phyloP scores from a whole-genome alignment of 2,329 filamentous ascomycete species.

The Scedosporium boydii region DNA sequence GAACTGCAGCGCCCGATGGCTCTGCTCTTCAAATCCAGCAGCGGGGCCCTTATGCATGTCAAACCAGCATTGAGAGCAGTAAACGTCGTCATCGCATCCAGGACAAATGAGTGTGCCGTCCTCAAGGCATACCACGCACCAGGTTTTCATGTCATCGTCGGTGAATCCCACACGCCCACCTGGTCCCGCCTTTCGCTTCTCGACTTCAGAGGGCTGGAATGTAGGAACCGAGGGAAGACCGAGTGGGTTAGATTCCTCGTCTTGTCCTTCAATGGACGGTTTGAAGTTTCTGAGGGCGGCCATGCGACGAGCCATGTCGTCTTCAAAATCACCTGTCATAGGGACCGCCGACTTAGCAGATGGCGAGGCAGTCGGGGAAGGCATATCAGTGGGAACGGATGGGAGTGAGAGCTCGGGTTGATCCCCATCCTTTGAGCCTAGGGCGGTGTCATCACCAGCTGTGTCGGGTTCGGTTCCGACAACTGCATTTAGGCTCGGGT shows the following conservation, averaged over 20 bases:
- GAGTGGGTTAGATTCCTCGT: constrained; percentile 22
- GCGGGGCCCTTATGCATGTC: constrained; percentile 66
- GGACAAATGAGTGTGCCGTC: constrained; percentile 65
- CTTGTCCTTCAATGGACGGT: constrained; percentile 12
- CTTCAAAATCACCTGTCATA: constrained; percentile 25
- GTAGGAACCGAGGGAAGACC: constrained; percentile 40
- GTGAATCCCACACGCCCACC: constrained; percentile 29
- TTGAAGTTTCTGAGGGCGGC: constrained; percentile 36
- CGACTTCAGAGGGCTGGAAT: constrained; percentile 33
- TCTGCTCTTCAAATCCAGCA: constrained; percentile 60
- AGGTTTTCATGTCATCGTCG: constrained; percentile 64
- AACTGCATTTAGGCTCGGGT: not conserved
- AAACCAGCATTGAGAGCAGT: constrained; percentile 70
- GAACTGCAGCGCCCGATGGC: constrained; percentile 58
- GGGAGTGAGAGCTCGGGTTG: constrained; percentile 32
- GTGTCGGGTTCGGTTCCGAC: not conserved
- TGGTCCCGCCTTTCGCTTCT: constrained; percentile 14
- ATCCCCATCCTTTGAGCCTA: constrained; percentile 9
- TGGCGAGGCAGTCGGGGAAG: constrained; percentile 12
- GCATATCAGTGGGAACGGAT: constrained; percentile 33
- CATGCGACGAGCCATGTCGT: constrained; percentile 41
- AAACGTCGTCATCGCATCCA: constrained; percentile 63
- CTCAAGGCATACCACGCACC: constrained; percentile 77
- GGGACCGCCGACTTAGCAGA: constrained; percentile 6
- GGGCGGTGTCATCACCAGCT: constrained; percentile 8